These are phyloP conservation scores for Exophiala calicioides DNA, from an alignment of 2,329 filamentous ascomycete species.

Conservation along the genomic window DNA sequence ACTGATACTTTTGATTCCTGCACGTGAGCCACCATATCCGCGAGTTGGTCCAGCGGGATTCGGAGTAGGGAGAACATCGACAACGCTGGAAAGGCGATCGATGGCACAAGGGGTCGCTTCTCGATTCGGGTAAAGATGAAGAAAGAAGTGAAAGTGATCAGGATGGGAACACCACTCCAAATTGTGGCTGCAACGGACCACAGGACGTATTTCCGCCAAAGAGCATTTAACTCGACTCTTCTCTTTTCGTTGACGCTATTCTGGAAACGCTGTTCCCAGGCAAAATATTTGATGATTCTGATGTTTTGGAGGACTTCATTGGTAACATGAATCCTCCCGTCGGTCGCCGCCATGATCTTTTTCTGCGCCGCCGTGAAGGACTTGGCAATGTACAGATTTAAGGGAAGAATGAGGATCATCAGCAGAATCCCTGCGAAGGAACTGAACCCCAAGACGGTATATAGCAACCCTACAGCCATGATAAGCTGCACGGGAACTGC, in stretches of 20 bases:
- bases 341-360: constrained; percentile 86
- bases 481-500: constrained; percentile 85
- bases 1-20: constrained; percentile 97
- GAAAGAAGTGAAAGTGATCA: constrained; percentile 97
- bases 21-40: constrained; percentile 98
- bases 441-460: constrained; percentile 85
- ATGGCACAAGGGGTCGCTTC: constrained; percentile 84
- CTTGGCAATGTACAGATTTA: constrained; percentile 86
- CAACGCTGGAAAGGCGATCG: constrained; percentile 91
- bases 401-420: constrained; percentile 82
- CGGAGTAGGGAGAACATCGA: constrained; percentile 93
- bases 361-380: constrained; percentile 87
- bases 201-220: constrained; percentile 81
- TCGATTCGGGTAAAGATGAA: constrained; percentile 89
- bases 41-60: constrained; percentile 90
- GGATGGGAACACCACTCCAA: constrained; percentile 92
- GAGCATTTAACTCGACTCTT: constrained; percentile 70
- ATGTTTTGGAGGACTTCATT: constrained; percentile 98
- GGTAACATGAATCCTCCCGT: constrained; percentile 92
- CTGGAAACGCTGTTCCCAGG: constrained; percentile 92
- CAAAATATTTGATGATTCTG: constrained; percentile 98
- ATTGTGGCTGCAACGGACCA: constrained; percentile 91
- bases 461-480: constrained; percentile 78
- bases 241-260: constrained; percentile 88
- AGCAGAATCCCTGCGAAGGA: constrained; percentile 90